Evolutionary conservation across 2,329 filamentous ascomycete species (phyloP).

Genomic region (Cercospora janseana): DNA sequence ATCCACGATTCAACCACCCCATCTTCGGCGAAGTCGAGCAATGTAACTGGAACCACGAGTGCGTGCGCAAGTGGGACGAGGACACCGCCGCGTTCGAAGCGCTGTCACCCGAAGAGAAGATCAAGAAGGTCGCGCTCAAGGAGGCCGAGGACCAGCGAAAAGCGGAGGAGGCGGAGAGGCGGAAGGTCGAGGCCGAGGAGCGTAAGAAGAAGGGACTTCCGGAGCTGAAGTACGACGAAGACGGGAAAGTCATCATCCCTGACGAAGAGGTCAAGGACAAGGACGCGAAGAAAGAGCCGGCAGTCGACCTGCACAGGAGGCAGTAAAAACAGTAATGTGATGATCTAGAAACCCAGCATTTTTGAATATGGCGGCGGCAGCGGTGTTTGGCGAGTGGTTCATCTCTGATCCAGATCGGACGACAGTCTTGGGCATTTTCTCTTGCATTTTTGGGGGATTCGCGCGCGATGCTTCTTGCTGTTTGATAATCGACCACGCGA

Average conservation of each 20-base stretch:
- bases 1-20: constrained; percentile 66
- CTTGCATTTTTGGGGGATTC: neutral
- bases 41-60: constrained; percentile 67
- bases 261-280: constrained; percentile 4
- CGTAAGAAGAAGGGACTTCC: constrained; percentile 21
- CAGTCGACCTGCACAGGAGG: constrained; percentile 9
- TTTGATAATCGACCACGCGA: too few species aligned
- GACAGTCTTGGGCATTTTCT: constrained; percentile 4
- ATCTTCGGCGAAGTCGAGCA: constrained; percentile 68
- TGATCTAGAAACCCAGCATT: constrained; percentile 6
- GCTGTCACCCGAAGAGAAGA: constrained; percentile 60
- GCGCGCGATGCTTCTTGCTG: neutral
- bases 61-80: constrained; percentile 64
- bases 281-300: constrained; percentile 13
- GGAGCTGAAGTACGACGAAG: constrained; percentile 14
- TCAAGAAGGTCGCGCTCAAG: constrained; percentile 43
- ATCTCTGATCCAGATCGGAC: constrained; percentile 4
- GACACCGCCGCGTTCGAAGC: constrained; percentile 61
- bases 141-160: constrained; percentile 26
- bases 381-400: constrained; percentile 7
- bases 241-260: constrained; percentile 11
- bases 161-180: constrained; percentile 25
- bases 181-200: constrained; percentile 26
- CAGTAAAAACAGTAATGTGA: constrained; percentile 8
- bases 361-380: neutral